These are phyloP conservation scores for Neltuma alba DNA, from an alignment of 306 rosid species.

Conservation along the genomic window DNA sequence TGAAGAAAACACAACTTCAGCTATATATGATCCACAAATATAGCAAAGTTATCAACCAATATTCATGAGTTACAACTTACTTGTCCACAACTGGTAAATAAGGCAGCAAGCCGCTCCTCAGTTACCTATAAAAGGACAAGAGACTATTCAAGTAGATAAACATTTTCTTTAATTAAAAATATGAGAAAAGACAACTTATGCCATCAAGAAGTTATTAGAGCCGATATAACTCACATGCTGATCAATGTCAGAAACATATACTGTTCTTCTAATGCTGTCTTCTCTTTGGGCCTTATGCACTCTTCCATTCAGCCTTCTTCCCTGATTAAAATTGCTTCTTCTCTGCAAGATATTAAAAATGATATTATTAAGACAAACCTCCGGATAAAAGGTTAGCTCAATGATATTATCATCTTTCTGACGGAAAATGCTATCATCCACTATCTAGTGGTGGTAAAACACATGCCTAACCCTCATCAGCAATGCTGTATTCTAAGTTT, in stretches of 20 bases:
- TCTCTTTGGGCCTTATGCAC: constrained; percentile 83
- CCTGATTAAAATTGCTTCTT: constrained; percentile 70
- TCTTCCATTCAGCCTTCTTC: constrained; percentile 84
- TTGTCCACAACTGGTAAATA: constrained; percentile 87
- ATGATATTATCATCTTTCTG: constrained; percentile 13
- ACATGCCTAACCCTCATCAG: background rate
- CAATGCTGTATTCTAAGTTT: background rate
- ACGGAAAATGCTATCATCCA: constrained; percentile 18
- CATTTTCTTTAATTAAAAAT: constrained; percentile 24
- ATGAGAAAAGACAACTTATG: constrained; percentile 9
- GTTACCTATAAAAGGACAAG: constrained; percentile 67
- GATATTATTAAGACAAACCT: constrained; percentile 18
- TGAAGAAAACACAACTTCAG: constrained; percentile 13
- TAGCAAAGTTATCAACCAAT: constrained; percentile 8
- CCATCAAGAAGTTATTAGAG: constrained; percentile 7
- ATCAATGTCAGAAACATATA: constrained; percentile 96
- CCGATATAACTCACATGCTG: constrained; percentile 66
- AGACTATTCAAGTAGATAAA: constrained; percentile 21
- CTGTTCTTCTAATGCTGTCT: constrained; percentile 83
- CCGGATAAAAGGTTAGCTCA: constrained; percentile 2
- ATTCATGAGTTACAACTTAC: constrained; percentile 52
- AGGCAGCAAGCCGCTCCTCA: constrained; percentile 97
- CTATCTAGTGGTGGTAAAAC: background rate
- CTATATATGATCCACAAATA: background rate
- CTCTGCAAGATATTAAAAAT: constrained; percentile 58